These are phyloP conservation scores for Fusarium sp. DNA, from an alignment of 2,329 filamentous ascomycete genomes.

Conservation along the genomic window DNA sequence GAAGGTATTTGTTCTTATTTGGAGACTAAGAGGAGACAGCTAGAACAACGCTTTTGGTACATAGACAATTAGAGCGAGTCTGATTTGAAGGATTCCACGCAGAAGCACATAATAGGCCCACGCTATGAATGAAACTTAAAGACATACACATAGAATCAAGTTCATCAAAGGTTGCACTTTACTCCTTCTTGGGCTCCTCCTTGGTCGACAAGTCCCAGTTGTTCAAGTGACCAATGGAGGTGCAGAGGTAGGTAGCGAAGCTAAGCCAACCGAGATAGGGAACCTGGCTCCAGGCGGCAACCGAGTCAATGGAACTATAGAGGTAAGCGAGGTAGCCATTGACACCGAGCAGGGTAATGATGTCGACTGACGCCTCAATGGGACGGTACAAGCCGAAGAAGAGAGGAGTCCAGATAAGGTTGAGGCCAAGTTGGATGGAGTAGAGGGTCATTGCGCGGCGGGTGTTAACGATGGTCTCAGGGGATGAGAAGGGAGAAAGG, in stretches of 20 bases:
- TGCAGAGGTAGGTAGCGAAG: constrained; percentile 89
- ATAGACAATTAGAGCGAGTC: constrained; percentile 21
- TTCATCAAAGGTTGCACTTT: constrained; percentile 36
- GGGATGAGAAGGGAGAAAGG: constrained; percentile 69
- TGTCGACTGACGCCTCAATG: constrained; percentile 80
- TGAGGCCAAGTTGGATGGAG: constrained; percentile 86
- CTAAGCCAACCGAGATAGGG: constrained; percentile 90
- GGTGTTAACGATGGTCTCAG: constrained; percentile 70
- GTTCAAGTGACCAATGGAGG: constrained; percentile 77
- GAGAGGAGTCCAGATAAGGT: constrained; percentile 91
- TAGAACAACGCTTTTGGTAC: constrained; percentile 6
- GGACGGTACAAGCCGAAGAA: constrained; percentile 88
- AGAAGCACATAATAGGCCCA: not conserved
- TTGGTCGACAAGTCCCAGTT: constrained; percentile 69
- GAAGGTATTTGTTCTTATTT: constrained; percentile 10
- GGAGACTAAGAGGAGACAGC: constrained; percentile 2
- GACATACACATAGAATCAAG: constrained; percentile 2
- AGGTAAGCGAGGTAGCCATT: constrained; percentile 82
- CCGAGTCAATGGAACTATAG: constrained; percentile 81
- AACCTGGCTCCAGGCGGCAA: constrained; percentile 80
- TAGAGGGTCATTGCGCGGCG: constrained; percentile 84
- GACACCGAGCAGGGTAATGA: constrained; percentile 78
- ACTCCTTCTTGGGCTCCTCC: constrained; percentile 45
- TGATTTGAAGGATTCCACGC: not conserved
- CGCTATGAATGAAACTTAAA: not conserved